These are phyloP conservation scores for Colletotrichum echinochloae DNA, from an alignment of 2,329 filamentous ascomycete genomes.

Conservation along the genomic window DNA sequence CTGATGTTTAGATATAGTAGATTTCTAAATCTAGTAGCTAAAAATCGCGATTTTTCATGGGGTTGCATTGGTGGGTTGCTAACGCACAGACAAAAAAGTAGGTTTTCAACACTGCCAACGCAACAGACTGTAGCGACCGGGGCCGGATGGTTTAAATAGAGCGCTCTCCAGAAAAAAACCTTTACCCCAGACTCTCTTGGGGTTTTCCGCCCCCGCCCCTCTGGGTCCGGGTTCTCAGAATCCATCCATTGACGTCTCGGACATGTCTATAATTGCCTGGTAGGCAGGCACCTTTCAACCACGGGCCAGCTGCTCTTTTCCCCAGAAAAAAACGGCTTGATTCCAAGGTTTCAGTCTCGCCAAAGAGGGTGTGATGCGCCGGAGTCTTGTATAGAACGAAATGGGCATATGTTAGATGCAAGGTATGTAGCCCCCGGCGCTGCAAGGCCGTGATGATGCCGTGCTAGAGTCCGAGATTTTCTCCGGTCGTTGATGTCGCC, in stretches of 20 bases:
- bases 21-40: too few relatives aligned
- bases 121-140: too few relatives aligned
- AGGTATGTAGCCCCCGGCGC: constrained; percentile 32
- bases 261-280: neutral
- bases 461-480: constrained; percentile 30
- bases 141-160: constrained; percentile 29
- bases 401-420: constrained; percentile 15
- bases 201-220: constrained; percentile 24
- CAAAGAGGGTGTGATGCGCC: constrained; percentile 18
- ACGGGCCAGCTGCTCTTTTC: constrained; percentile 10
- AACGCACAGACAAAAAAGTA: too few relatives aligned
- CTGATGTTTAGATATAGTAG: too few relatives aligned
- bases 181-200: constrained; percentile 29
- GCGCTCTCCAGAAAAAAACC: constrained; percentile 10
- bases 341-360: neutral
- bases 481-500: constrained; percentile 25
- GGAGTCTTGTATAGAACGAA: constrained; percentile 10
- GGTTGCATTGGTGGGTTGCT: too few relatives aligned
- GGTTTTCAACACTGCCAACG: too few relatives aligned
- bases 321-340: neutral
- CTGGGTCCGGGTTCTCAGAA: constrained; percentile 6
- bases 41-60: too few relatives aligned
- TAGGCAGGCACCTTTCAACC: constrained; percentile 9
- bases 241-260: neutral
- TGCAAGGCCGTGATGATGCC: constrained; percentile 9